Evolutionary conservation across 2,329 filamentous ascomycete genomes (phyloP), one percentile per base, ranked within the genome.

Genomic region (Pseudocercospora cruenta): DNA sequence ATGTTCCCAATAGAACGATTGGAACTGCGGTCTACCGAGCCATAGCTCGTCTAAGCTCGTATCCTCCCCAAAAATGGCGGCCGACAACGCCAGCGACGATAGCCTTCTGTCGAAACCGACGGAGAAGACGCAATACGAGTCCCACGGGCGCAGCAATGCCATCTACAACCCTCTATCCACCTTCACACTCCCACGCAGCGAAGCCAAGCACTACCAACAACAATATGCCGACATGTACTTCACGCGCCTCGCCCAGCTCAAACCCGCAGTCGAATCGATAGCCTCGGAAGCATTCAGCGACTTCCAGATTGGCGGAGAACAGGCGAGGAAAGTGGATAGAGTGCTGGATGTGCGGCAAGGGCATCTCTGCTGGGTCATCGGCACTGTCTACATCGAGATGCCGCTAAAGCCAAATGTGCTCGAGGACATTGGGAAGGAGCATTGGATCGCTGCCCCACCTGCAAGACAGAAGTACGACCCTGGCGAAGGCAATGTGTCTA

Each of bases 171-270:
- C 94, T 0, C 84, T 96, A 28, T 82, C 88, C 62, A 91, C 89
- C 7, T 98, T 93, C 79, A 82, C 82, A 58, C 87, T 98, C 9
- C 86, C 91, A 24, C 90, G 83, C 69, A 86, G 86, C 26, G 79
- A 83, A 49, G 80, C 83, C 39, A 83, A 85, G 68, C 90, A 93
- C 62, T 99, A 98, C 78, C 85, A 94, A 78, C 95, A 98, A 78
- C 95, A 99, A 81, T 99, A 92, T 86, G 92, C 91, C 69, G 95
- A 99, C 80, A 94, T 98, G 88, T 99, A 99, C 84, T 99, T 97
- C 77, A 79, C 97, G 72, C 91, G 95, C 12, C 86, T 99, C 24
- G 88, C 92, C 43, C 91, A 91, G 80, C 87, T 99, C 78, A 97
- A 94, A 80, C 91, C 93, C 9, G 86, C 87, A 0, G 91, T 96